Evolutionary conservation across 2,329 filamentous ascomycete genomes (phyloP).

Genomic region (Eutypa lata): DNA sequence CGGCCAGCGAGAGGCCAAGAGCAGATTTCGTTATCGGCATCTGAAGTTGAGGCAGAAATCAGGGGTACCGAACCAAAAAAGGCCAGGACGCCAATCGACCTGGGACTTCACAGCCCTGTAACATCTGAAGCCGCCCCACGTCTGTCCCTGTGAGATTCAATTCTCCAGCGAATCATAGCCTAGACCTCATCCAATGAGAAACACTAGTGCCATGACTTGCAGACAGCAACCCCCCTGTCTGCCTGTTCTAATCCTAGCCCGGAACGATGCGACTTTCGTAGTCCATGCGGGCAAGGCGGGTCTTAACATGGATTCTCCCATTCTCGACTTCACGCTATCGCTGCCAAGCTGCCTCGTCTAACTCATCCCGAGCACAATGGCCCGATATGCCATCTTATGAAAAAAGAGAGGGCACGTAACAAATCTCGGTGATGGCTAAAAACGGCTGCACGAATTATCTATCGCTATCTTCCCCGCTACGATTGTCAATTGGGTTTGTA

Average conservation of each 20-base stretch:
- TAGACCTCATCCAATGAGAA: constrained; percentile 29
- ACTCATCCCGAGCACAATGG: not conserved
- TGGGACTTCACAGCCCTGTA: constrained; percentile 6
- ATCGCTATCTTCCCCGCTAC: too few relatives aligned
- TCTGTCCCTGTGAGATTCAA: constrained; percentile 6
- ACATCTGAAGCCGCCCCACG: constrained; percentile 4
- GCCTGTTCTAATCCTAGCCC: not conserved
- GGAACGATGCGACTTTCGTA: not conserved
- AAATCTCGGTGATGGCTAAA: not conserved
- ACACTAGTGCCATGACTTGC: constrained; percentile 34
- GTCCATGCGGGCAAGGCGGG: too few relatives aligned
- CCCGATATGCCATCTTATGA: not conserved
- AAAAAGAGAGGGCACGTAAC: not conserved
- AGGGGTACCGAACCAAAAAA: not conserved
- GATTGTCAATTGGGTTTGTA: too few relatives aligned
- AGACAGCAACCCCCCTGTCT: constrained; percentile 7
- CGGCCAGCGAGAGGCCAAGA: too few relatives aligned
- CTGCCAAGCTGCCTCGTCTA: not conserved
- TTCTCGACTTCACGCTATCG: not conserved
- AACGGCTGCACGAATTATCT: too few relatives aligned
- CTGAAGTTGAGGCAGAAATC: too few relatives aligned
- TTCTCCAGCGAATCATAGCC: constrained; percentile 23
- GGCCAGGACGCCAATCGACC: constrained; percentile 3
- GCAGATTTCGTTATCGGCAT: too few relatives aligned
- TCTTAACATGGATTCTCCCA: not conserved